Evolutionary conservation across 352 stramenopile genomes (phyloP).

Genomic region (Phytophthora tentaculata): DNA sequence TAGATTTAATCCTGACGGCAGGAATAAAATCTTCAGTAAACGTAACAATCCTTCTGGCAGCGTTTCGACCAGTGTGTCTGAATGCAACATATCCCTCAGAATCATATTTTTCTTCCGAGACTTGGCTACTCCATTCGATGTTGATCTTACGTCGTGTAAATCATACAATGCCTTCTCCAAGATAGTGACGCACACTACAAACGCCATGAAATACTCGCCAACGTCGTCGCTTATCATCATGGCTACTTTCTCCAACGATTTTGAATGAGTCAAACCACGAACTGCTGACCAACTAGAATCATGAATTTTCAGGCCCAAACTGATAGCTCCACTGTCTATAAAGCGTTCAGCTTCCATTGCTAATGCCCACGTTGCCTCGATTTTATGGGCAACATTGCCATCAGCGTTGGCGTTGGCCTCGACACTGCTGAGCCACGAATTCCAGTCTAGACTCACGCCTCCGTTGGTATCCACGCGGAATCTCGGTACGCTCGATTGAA

Average conservation of each 20-base stretch:
- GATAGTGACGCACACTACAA: constrained; percentile 62
- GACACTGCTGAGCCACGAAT: constrained; percentile 19
- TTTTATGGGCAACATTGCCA: constrained; percentile 13
- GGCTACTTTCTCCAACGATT: constrained; percentile 33
- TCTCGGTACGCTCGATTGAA: constrained; percentile 28
- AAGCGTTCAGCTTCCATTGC: constrained; percentile 45
- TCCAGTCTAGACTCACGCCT: constrained; percentile 35
- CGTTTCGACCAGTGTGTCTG: constrained; percentile 32
- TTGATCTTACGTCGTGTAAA: constrained; percentile 35
- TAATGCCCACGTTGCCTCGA: constrained; percentile 47
- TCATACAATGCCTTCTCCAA: constrained; percentile 73
- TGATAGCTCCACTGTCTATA: constrained; percentile 12
- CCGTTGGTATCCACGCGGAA: constrained; percentile 22
- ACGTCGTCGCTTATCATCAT: constrained; percentile 22
- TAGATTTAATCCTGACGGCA: constrained; percentile 68
- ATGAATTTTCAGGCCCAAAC: neutral
- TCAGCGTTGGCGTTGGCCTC: constrained; percentile 10
- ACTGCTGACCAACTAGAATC: constrained; percentile 10
- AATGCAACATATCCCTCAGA: constrained; percentile 65
- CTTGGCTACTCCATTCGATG: neutral
- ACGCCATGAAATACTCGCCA: constrained; percentile 65
- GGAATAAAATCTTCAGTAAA: constrained; percentile 60
- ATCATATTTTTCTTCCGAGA: constrained; percentile 66
- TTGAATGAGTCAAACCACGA: constrained; percentile 35
- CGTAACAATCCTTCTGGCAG: constrained; percentile 50